Evolutionary conservation across 305 asterid species (phyloP), one percentile per base, ranked within the genome.

Genomic region (Rubia balearica): DNA sequence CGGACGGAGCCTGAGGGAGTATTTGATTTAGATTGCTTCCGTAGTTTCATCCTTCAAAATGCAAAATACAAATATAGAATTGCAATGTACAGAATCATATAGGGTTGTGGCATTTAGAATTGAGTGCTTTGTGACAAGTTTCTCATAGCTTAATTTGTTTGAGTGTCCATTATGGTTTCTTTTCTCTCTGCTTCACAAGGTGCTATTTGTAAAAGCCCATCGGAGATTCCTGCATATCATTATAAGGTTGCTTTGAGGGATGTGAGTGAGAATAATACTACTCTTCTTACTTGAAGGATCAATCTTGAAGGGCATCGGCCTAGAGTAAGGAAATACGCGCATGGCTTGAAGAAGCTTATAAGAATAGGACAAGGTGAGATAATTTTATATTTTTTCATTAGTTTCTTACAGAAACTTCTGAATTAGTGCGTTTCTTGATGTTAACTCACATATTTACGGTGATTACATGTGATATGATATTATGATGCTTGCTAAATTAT

Each of bases 311-410:
- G 93, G 71, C 99, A 83, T 90, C 96, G 96, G 65, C 95, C 89
- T 73, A 90, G 85, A 81, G 99, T 95, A 71, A 87, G 98, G 51
- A 87, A 84, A 74, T 89, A 87, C 72, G 98, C 98, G 57, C 88
- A 78, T 83, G 96, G 91, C 72, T 80, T 91, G 83, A 95, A 88
- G 73, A 87, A 84, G 83, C 85, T 90, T 70, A 79, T 92, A 69
- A 87, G 79, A 85, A 95, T 92, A 70, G 99, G 99, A 70, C 92
- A 91, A 82, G 99, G 99, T 95, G 81, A 86, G 96, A 69, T 65
- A 45, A 65, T 75, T 45, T 65, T 63, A 65, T 69, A 77, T 30
- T 30, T 19, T 19, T 21, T 63, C 75, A 56, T 77, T 59, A 56
- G 27, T 14, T 22, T 2, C 36, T 10, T 24, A 42, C 24, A 30